Evolutionary conservation across 352 stramenopile genomes (phyloP), one percentile per base, ranked within the genome.

Genomic region (Pythium volutum): DNA sequence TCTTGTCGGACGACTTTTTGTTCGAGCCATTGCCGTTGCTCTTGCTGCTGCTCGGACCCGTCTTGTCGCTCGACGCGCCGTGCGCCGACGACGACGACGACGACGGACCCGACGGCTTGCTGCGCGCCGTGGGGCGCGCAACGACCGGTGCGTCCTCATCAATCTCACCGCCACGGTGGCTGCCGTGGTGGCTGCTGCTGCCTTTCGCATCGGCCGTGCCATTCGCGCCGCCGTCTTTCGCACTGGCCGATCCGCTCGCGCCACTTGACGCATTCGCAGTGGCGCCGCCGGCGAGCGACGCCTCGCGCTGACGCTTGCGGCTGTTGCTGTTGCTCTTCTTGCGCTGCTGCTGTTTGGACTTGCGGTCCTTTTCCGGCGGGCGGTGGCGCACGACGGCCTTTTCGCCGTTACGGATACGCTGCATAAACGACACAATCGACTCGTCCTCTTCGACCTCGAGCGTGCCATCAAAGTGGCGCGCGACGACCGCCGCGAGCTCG

Each of bases 381-480:
- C 77, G 56, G 50, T 74, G 73, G 67, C 84, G 86, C 54, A 73
- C 70, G 16, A 77, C 54, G 47, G 73, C 76, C 55, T 81, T 79
- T 59, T 94, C 85, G 60, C 85, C 85, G 52, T 94, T 94, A 66
- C 85, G 85, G 31, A 94, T 60, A 23, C 85, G 81, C 73, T 91
- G 81, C 64, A 94, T 86, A 60, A 94, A 94, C 39, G 81, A 75
- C 51, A 92, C 76, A 57, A 94, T 92, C 23, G 85, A 94, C 55
- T 95, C 83, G 73, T 95, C 81, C 55, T 95, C 83, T 59, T 93
- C 79, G 23, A 95, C 85, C 27, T 93, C 80, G 14, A 95, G 74
- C 52, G 83, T 77, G 49, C 74, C 69, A 57, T 91, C 85, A 31
- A 93, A 93, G 69, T 95, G 83, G 25, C 85, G 76, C 60, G 85